phyloP scores from a whole-genome alignment of 2,329 filamentous ascomycete genomes.

The Penicillium sp. region DNA sequence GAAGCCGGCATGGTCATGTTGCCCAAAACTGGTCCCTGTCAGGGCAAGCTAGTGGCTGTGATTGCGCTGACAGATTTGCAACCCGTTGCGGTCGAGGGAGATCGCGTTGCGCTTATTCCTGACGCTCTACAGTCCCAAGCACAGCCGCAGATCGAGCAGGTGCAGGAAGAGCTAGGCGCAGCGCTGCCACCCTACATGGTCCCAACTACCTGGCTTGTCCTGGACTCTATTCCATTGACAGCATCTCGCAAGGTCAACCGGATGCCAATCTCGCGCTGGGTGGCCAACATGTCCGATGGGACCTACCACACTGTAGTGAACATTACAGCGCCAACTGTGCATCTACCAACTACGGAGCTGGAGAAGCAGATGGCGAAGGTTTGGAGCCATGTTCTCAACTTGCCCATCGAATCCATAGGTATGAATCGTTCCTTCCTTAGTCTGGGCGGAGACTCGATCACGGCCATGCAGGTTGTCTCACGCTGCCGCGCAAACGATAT shows the following conservation, averaged over 20 bases:
- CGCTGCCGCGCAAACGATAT: slow-evolving; percentile 15
- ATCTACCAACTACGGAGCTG: not conserved
- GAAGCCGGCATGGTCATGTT: not conserved
- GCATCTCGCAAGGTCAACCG: not conserved
- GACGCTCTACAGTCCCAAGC: not conserved
- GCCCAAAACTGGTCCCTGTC: not conserved
- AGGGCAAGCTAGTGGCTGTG: not conserved
- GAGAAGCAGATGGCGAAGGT: not conserved
- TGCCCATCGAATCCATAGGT: not conserved
- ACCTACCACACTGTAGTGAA: slow-evolving; percentile 1
- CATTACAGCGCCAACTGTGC: not conserved
- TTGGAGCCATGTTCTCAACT: slow-evolving; percentile 4
- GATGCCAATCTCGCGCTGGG: slow-evolving; percentile 3
- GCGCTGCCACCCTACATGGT: not conserved
- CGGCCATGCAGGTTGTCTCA: no score
- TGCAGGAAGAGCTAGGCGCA: not conserved
- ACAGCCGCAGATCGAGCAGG: not conserved
- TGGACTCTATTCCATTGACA: not conserved
- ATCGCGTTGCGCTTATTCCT: not conserved
- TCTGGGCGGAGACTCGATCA: no score
- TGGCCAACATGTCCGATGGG: not conserved
- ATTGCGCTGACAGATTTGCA: not conserved
- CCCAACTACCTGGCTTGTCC: not conserved
- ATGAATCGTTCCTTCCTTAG: not conserved
- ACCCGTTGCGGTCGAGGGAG: not conserved